Percentiles rank a stretch among this genome's conserved stretches.
These are phyloP conservation scores for Amanita subjunquillea DNA, from an alignment of 768 basidiomycete genomes.

Conservation along the genomic window DNA sequence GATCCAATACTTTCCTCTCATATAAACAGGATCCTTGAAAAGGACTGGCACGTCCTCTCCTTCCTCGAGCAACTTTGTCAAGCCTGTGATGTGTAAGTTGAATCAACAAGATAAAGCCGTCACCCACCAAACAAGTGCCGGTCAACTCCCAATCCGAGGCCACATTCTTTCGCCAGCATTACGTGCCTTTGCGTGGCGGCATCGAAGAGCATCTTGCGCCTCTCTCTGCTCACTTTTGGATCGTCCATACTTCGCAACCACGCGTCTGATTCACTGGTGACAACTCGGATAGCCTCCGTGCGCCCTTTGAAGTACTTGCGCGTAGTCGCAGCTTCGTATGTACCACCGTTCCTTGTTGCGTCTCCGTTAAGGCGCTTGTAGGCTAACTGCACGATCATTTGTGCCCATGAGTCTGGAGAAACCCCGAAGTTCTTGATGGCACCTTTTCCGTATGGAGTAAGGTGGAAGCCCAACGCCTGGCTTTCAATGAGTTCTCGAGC, in stretches of 20 bases:
- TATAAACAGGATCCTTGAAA: conserved; percentile 67
- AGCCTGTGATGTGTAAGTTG: conserved; percentile 28
- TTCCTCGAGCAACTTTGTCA: conserved; percentile 55
- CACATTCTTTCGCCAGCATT: conserved; percentile 51
- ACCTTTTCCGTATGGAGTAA: conserved; percentile 76
- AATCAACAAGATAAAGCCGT: not conserved
- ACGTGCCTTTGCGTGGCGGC: conserved; percentile 58
- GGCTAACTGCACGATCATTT: conserved; percentile 86
- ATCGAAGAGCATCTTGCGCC: conserved; percentile 43
- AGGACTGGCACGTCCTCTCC: conserved; percentile 60
- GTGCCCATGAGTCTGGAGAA: conserved; percentile 94
- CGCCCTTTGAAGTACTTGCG: conserved; percentile 81
- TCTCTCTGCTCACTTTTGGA: conserved; percentile 22
- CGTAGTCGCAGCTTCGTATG: conserved; percentile 95
- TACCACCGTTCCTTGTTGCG: conserved; percentile 56
- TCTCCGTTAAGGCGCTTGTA: conserved; percentile 58
- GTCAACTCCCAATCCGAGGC: conserved; percentile 70
- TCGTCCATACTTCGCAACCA: conserved; percentile 76
- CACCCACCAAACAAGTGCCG: conserved; percentile 74
- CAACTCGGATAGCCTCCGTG: conserved; percentile 88
- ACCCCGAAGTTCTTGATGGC: conserved; percentile 79
- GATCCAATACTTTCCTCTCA: conserved; percentile 72
- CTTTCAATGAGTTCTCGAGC: conserved; percentile 48
- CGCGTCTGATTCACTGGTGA: conserved; percentile 63
- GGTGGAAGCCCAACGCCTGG: conserved; percentile 52